Evolutionary conservation across 805 yeast species (phyloP).

Genomic region (Lachancea sp.): DNA sequence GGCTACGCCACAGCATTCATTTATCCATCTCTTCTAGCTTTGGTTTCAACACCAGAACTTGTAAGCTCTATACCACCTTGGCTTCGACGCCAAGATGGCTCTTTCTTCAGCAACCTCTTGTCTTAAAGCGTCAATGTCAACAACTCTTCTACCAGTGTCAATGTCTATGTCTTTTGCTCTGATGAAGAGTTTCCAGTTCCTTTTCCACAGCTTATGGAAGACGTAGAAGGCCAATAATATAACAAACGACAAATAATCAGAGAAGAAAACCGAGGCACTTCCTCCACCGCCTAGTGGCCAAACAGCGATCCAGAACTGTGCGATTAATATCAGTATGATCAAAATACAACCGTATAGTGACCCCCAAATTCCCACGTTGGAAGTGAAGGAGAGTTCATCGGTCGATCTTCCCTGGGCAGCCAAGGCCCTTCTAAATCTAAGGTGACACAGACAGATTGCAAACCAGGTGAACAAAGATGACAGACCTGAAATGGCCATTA

Average conservation of each 20-base stretch:
- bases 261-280: conserved; percentile 55
- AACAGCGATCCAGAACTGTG: conserved; percentile 79
- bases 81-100: conserved; percentile 37
- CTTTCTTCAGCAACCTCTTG: conserved; percentile 50
- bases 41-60: conserved; percentile 44
- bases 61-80: conserved; percentile 41
- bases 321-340: conserved; percentile 54
- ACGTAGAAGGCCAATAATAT: conserved; percentile 51
- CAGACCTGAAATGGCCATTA: conserved; percentile 57
- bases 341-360: conserved; percentile 52
- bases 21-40: not conserved
- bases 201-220: conserved; percentile 51
- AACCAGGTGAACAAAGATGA: conserved; percentile 61
- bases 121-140: conserved; percentile 46
- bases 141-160: conserved; percentile 55
- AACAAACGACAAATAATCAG: conserved; percentile 58
- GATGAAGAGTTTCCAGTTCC: conserved; percentile 37
- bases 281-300: conserved; percentile 56
- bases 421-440: conserved; percentile 61
- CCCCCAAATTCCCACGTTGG: conserved; percentile 65
- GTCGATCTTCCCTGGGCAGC: conserved; percentile 58
- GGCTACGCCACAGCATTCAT: not conserved
- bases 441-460: conserved; percentile 51
- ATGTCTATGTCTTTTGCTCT: conserved; percentile 49
- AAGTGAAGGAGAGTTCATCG: conserved; percentile 58